These are phyloP conservation scores for Ramichloridium luteum DNA, from an alignment of 2,329 filamentous ascomycete genomes.

Conservation along the genomic window DNA sequence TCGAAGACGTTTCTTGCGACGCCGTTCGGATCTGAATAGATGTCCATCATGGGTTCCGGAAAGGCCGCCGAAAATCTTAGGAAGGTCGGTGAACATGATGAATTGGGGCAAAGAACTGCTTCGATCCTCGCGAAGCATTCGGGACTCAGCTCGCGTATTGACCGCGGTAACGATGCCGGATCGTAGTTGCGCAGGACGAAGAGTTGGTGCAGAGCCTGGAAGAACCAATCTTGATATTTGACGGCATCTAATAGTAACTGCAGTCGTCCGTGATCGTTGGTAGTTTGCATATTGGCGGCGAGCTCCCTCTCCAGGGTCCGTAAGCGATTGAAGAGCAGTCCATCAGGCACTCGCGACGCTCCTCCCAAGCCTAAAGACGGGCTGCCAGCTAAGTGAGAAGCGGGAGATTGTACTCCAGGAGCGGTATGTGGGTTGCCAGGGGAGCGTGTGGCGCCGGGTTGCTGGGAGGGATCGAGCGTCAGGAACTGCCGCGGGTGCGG, in stretches of 20 bases:
- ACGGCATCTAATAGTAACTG: conserved; percentile 48
- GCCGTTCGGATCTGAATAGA: conserved; percentile 12
- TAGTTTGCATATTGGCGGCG: background rate
- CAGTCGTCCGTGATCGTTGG: conserved; percentile 32
- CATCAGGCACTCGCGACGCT: too few relatives aligned
- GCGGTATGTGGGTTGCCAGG: too few relatives aligned
- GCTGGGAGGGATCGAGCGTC: too few relatives aligned
- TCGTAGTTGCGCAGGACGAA: conserved; percentile 45
- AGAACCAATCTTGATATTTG: conserved; percentile 45
- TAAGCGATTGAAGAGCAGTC: too few relatives aligned
- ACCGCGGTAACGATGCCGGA: conserved; percentile 24
- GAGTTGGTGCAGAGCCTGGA: conserved; percentile 52
- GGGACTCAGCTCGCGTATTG: conserved; percentile 26
- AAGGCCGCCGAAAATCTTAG: conserved; percentile 38
- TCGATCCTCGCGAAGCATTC: conserved; percentile 27
- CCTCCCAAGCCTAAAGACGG: too few relatives aligned
- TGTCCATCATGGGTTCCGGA: conserved; percentile 36
- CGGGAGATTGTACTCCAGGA: too few relatives aligned
- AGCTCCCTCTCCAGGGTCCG: too few relatives aligned
- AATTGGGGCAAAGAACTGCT: conserved; percentile 37
- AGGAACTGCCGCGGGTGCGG: too few relatives aligned
- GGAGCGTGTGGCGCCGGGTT: too few relatives aligned
- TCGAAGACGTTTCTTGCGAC: conserved; percentile 33
- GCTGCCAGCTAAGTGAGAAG: too few relatives aligned
- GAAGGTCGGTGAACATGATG: conserved; percentile 27